phyloP scores from a whole-genome alignment of 2,329 filamentous ascomycete genomes.

The Intubia oerlemansii region DNA sequence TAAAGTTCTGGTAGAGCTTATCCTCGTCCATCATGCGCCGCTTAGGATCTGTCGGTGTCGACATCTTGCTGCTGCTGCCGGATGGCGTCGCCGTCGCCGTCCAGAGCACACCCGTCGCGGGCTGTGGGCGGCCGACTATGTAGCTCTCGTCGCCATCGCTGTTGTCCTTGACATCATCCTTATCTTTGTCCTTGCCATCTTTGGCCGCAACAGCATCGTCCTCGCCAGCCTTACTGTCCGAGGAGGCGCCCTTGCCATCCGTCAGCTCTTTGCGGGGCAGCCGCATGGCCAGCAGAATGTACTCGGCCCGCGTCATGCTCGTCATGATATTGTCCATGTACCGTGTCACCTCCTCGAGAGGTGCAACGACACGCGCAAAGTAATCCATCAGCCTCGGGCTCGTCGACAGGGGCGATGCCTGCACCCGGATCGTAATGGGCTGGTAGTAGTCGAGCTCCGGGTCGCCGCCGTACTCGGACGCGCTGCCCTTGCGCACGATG shows the following conservation, averaged over 20 bases:
- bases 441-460: constrained; percentile 52
- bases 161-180: neutral
- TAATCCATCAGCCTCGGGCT: constrained; percentile 37
- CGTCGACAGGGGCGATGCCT: constrained; percentile 4
- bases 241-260: neutral
- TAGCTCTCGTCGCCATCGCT: constrained; percentile 2
- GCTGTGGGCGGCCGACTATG: constrained; percentile 4
- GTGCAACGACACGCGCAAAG: constrained; percentile 37
- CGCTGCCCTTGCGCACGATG: constrained; percentile 50
- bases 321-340: constrained; percentile 55
- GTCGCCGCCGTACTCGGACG: constrained; percentile 42
- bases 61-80: constrained; percentile 3
- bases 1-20: constrained; percentile 24
- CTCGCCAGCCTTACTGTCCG: neutral
- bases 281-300: constrained; percentile 44
- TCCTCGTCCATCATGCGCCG: constrained; percentile 18
- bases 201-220: neutral
- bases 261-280: constrained; percentile 24
- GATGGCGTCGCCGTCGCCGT: constrained; percentile 4
- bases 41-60: too few relatives aligned
- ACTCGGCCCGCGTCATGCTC: constrained; percentile 46
- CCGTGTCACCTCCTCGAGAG: constrained; percentile 36
- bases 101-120: constrained; percentile 8
- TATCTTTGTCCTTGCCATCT: constrained; percentile 11
- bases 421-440: constrained; percentile 42